Evolutionary conservation across 129 eudicot genomes (phyloP), one percentile per base, ranked within the genome.

Genomic region (Rutidosis leptorrhynchoides): DNA sequence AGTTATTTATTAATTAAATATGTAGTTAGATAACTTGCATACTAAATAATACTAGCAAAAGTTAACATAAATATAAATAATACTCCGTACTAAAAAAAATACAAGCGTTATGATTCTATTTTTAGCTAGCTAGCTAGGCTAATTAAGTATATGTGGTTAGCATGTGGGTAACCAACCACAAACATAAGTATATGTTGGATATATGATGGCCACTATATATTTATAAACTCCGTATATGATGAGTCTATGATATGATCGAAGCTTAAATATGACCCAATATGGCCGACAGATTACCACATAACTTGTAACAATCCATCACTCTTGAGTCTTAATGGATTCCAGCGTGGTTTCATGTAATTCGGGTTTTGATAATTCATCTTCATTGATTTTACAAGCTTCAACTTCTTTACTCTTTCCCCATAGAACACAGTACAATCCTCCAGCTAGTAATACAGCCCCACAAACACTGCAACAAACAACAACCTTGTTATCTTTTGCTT

Each of bases 351-450:
- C 87, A 71, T 69, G 79, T 26, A 68, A 46, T 53, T 53, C 73
- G 23, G 23, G 40, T 30, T 65, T 76, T 20, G 49, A 58, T 58
- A 77, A 68, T 42, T 15, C 75, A 9, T 79, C 71, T 42, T 15
- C 75, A 9, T 55, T 74, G 1, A 58, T 64, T 63, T 67, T 79
- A 29, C 56, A 3, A 42, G 65, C 45, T 30, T 75, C 53, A 16
- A 68, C 58, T 64, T 87, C 95, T 59, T 67, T 81, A 8, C 73
- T 79, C 80, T 81, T 87, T 52, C 87, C 95, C 95, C 95, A 87
- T 5, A 87, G 64, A 30, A 87, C 85, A 58, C 76, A 23, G 22
- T 83, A 87, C 19, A 87, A 58, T 3, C 95, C 95, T 26, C 80
- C 85, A 0, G 76, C 80, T 52, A 87, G 81, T 63, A 87, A 79